These are phyloP conservation scores for Penicillium psychrosexuale DNA, from an alignment of 2,329 filamentous ascomycete species.

Conservation along the genomic window DNA sequence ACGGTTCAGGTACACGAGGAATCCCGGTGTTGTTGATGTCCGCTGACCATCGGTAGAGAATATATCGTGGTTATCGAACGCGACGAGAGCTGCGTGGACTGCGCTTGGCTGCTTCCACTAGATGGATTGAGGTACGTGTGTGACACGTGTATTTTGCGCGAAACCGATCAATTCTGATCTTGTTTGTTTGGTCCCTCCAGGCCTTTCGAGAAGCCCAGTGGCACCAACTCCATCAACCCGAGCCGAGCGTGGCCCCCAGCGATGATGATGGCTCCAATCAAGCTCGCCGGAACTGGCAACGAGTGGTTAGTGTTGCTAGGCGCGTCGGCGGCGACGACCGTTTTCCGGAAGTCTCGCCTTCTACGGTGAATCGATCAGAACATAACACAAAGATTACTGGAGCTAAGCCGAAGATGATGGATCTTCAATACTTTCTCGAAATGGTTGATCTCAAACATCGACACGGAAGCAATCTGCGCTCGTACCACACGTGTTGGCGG, in stretches of 20 bases:
- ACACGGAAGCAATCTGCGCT: conserved; percentile 76
- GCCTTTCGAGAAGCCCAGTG: conserved; percentile 58
- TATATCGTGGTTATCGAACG: conserved; percentile 72
- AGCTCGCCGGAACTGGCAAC: conserved; percentile 72
- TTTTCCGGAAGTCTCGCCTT: background rate
- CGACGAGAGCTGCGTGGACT: conserved; percentile 68
- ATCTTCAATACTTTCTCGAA: conserved; percentile 77
- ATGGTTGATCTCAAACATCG: conserved; percentile 86
- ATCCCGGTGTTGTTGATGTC: background rate
- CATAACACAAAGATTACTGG: conserved; percentile 53
- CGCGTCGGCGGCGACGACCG: conserved; percentile 62
- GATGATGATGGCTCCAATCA: conserved; percentile 29
- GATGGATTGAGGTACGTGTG: conserved; percentile 63
- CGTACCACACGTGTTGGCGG: conserved; percentile 85
- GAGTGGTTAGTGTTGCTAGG: conserved; percentile 66
- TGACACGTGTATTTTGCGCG: background rate
- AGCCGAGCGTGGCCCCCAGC: conserved; percentile 2
- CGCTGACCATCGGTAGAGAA: conserved; percentile 51
- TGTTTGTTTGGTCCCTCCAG: conserved; percentile 24
- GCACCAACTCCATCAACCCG: conserved; percentile 46
- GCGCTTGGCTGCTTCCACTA: conserved; percentile 64
- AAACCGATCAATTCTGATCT: background rate
- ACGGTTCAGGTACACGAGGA: conserved; percentile 20
- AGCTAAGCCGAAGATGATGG: conserved; percentile 73
- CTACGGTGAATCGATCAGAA: conserved; percentile 36